Base-by-base conservation (phyloP, 1,284 basidiomycete species). In the Leccinum colubrinum region DNA sequence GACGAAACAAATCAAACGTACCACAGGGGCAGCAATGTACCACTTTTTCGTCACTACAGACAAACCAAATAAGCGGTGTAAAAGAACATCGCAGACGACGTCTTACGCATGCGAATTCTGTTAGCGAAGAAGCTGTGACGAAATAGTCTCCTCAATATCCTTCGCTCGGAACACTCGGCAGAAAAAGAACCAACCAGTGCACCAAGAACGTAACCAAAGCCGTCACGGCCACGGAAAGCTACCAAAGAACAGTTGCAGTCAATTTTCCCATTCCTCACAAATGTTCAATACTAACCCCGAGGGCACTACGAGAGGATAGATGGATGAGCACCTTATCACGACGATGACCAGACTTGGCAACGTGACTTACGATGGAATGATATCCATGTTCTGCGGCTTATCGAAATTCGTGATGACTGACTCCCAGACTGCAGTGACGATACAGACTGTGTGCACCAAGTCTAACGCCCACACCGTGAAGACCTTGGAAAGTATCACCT, bases 211-310 rank as follows among this genome's bases (percentile, higher is more conserved):
- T 73, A n/a, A 73, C 62, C 3, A 37, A 12, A 15, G 72, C 72
- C 8, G 72, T 73, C 6, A 73, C 65, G 1, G 72, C 72, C 8
- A 73, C 72, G 43, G 72, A 73, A 14, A 73, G 72, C 72, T 73
- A 54, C 4, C 14, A 53, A 52, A 8, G 1, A 20, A 3, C 6
- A 35, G 41, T 58, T 17, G 1, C 9, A 52, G 15, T 52, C 15
- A 15, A 3, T 3, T 3, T 2, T 22, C 2, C 25, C 6, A 20
- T 30, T 5, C 7, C 9, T 11, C 12, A 3, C 7, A 48, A 17
- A 46, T 53, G 35, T 7, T 2, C 3, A 2, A 48, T 25, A 64
- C 65, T 22, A 62, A 73, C 73, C 41, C 74, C 73, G 15, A 73
- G 65, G 12, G 68, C 55, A 1, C 70, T 76, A 14, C 8, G 8